Percentiles rank a stretch among this genome's conserved stretches.
phyloP scores from a whole-genome alignment of 495 filamentous ascomycete genomes.

The Pyrenula massariospora region DNA sequence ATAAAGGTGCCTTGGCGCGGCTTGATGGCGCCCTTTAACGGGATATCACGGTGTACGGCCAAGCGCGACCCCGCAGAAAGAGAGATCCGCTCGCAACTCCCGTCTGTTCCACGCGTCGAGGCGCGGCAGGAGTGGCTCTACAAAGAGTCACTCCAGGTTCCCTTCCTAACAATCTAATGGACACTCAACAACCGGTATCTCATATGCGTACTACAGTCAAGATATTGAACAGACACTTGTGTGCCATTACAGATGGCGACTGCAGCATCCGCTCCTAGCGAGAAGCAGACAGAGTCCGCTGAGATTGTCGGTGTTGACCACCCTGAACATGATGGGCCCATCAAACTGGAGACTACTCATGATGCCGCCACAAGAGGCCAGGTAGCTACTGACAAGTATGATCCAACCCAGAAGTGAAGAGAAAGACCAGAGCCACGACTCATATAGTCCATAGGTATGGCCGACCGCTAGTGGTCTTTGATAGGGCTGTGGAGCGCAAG shows the following conservation, averaged over 20 bases:
- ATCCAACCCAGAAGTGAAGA: not conserved
- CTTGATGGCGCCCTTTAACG: not conserved
- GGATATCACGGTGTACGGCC: not conserved
- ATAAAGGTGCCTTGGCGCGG: constrained; percentile 3
- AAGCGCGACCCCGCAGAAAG: not conserved
- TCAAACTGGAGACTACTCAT: constrained; percentile 19
- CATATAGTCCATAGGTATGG: constrained; percentile 31
- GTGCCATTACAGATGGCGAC: too few species aligned
- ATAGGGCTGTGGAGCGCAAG: constrained; percentile 44
- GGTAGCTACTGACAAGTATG: constrained; percentile 49
- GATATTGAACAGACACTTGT: too few species aligned
- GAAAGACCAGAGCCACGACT: constrained; percentile 1
- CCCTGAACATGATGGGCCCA: constrained; percentile 11
- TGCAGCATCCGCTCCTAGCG: too few species aligned
- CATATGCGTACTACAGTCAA: too few species aligned
- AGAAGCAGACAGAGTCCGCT: constrained; percentile 7
- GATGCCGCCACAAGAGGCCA: constrained; percentile 45
- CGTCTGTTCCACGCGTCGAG: not conserved
- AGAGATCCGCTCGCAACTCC: not conserved
- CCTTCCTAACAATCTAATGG: not conserved
- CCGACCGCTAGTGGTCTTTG: constrained; percentile 42
- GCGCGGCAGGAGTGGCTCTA: not conserved
- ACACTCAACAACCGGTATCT: too few species aligned
- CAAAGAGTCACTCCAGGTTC: not conserved
- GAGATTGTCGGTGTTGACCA: constrained; percentile 12